Base-by-base conservation (phyloP, 495 filamentous ascomycete genomes). In the Aspergillus sparsus region DNA sequence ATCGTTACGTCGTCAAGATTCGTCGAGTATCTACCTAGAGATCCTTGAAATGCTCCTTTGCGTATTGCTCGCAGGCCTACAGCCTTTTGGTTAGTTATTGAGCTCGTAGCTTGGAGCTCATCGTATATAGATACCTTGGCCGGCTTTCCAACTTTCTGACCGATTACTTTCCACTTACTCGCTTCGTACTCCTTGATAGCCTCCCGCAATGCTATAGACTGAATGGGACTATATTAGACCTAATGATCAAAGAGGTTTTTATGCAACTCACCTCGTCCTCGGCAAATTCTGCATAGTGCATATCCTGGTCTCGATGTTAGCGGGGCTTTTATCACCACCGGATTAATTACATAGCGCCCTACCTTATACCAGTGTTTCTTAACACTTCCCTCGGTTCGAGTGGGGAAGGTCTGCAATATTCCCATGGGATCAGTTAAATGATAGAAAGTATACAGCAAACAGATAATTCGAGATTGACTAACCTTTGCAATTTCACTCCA, bases 361-460 rank as follows among this genome's bases (percentile, higher is more conserved):
- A 93, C 92, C 83, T 98, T 98, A 72, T 98, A 98, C 94, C 94
- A 98, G 73, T 98, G 94, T 78, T 98, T 98, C 82, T 98, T 98
- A 10, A 98, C 94, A 68, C 92, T 96, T 15, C 94, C 94, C 73
- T 98, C 94, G 21, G 94, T 98, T 63, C 94, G 82, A 15, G 83
- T 85, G 13, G 94, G 94, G 74, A 98, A 98, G 9, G 89, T 92
- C 91, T 95, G 68, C 42, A 41, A 66, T 55, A 53, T 51, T 64
- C 54, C 59, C 39, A 67, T 57, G 44, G 46, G 49, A 46, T 51
- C 13, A 56, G 39, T 21, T 21, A 39, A 13, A n/a, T 37, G 4
- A 41, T 41, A 15, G 9, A 33, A 55, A 41, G 51, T 31, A 36
- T 35, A 44, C 42, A 33, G 33, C 12, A 32, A 13, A 8, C 1